A percentile compares a stretch with the other conserved stretches of the same genome.
phyloP scores from a whole-genome alignment of 1,139 yeast genomes.

The Kodamaea fungicola region DNA sequence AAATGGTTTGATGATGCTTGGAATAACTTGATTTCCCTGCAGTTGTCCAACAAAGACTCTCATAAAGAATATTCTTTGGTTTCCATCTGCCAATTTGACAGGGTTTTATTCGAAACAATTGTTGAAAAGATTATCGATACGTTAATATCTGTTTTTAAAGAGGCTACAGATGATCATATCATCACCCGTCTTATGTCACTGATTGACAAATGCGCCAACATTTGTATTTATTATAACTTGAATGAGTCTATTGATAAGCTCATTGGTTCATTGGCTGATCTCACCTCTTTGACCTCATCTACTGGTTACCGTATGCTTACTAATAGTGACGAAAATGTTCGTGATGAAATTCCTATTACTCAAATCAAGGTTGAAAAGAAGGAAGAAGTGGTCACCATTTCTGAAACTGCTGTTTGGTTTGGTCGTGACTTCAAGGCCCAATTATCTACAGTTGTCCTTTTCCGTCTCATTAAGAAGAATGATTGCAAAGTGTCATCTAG shows the following conservation, averaged over 20 bases:
- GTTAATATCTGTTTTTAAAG: slow-evolving; percentile 71
- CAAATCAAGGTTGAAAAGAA: slow-evolving; percentile 48
- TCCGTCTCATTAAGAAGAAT: slow-evolving; percentile 67
- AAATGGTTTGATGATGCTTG: slow-evolving; percentile 94
- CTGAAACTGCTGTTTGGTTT: slow-evolving; percentile 76
- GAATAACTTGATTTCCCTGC: slow-evolving; percentile 74
- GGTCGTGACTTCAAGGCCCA: slow-evolving; percentile 94
- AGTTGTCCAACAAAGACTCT: slow-evolving; percentile 14
- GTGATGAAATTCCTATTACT: slow-evolving; percentile 48
- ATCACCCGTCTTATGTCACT: slow-evolving; percentile 84
- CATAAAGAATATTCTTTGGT: slow-evolving; percentile 15
- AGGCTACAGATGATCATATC: slow-evolving; percentile 88
- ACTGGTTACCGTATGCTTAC: slow-evolving; percentile 1
- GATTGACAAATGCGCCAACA: slow-evolving; percentile 76
- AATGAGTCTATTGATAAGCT: slow-evolving; percentile 61
- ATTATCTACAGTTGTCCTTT: slow-evolving; percentile 78
- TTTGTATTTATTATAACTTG: slow-evolving; percentile 65
- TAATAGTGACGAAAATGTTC: slow-evolving; percentile 24
- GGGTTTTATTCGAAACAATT: slow-evolving; percentile 59
- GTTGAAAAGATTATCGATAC: slow-evolving; percentile 67
- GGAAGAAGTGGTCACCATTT: slow-evolving; percentile 63
- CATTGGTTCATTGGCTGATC: slow-evolving; percentile 56
- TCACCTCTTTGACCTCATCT: slow-evolving; percentile 49
- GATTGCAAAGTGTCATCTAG: slow-evolving; percentile 45
- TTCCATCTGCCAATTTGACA: slow-evolving; percentile 55